Evolutionary conservation across 306 rosid genomes (phyloP).

Genomic region (Echinosophora koreensis): DNA sequence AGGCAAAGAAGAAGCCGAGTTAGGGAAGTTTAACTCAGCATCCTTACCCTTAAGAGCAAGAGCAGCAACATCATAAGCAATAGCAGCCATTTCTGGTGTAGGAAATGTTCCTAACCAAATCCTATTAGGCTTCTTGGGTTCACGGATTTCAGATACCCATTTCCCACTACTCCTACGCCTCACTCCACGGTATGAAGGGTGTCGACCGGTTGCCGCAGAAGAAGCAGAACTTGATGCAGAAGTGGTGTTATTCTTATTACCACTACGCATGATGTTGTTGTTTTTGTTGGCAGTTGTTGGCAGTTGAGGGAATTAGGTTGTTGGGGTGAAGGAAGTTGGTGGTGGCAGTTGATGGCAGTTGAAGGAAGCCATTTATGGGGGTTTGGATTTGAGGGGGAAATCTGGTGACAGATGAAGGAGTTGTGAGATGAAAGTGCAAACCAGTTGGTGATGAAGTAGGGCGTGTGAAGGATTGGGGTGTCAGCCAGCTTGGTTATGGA

Average conservation of each 20-base stretch:
- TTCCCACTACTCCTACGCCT: constrained; percentile 59
- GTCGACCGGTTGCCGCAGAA: constrained; percentile 36
- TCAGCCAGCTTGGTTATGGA: constrained; percentile 48
- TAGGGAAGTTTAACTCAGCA: constrained; percentile 85
- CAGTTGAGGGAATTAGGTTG: neutral
- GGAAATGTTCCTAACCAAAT: constrained; percentile 95
- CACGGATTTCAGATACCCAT: constrained; percentile 66
- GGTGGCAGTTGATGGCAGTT: constrained; percentile 47
- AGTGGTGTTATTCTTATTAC: neutral
- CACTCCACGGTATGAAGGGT: constrained; percentile 57
- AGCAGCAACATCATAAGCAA: constrained; percentile 93
- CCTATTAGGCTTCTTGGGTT: constrained; percentile 58
- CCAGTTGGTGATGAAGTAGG: constrained; percentile 54
- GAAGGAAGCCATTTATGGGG: constrained; percentile 53
- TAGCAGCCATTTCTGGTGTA: constrained; percentile 93
- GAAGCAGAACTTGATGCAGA: constrained; percentile 36
- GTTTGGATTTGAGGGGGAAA: neutral
- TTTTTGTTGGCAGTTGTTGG: constrained; percentile 1
- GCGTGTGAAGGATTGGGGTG: constrained; percentile 55
- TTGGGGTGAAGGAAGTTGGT: neutral
- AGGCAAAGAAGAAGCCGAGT: constrained; percentile 80
- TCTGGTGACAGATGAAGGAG: constrained; percentile 30
- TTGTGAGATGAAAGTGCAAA: constrained; percentile 51
- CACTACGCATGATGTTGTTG: constrained; percentile 44
- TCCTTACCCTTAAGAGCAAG: constrained; percentile 83